These are phyloP conservation scores for Remersonia thermophila DNA, from an alignment of 2,329 filamentous ascomycete genomes.

Conservation along the genomic window DNA sequence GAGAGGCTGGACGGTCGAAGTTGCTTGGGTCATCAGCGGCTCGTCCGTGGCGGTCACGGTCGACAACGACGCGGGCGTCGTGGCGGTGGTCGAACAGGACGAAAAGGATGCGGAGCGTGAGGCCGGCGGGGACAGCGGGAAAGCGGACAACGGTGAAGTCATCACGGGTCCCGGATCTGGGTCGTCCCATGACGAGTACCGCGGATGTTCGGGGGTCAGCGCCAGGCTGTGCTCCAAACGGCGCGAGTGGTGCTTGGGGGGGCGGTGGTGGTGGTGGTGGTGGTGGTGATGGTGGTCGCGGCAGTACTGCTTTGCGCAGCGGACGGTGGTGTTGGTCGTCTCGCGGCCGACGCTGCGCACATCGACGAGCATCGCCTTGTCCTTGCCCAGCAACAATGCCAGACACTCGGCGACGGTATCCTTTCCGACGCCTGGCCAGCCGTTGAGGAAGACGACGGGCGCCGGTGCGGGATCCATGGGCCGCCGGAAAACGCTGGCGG, in stretches of 20 bases:
- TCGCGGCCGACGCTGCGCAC: constrained; percentile 9
- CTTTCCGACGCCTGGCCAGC: constrained; percentile 24
- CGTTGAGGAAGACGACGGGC: constrained; percentile 24
- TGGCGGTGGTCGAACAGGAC: constrained; percentile 14
- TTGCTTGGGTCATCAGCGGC: too few relatives aligned
- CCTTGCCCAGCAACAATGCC: constrained; percentile 19
- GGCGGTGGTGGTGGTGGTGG: neutral
- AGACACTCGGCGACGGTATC: constrained; percentile 22
- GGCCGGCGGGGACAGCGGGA: neutral
- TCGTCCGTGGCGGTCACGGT: too few relatives aligned
- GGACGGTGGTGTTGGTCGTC: neutral
- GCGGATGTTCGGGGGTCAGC: constrained; percentile 12
- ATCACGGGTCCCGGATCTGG: neutral
- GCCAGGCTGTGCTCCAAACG: constrained; percentile 2
- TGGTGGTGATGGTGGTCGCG: constrained; percentile 1
- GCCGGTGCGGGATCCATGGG: constrained; percentile 13
- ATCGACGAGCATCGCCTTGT: constrained; percentile 21
- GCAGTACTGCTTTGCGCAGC: neutral
- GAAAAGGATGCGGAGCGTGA: constrained; percentile 5
- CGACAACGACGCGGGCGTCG: too few relatives aligned
- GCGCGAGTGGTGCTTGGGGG: too few relatives aligned
- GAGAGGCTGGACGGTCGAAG: too few relatives aligned
- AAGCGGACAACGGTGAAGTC: neutral
- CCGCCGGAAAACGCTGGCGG: constrained; percentile 10
- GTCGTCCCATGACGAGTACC: constrained; percentile 10